Evolutionary conservation across 495 filamentous ascomycete species (phyloP).

Genomic region (Cercophora sp.): DNA sequence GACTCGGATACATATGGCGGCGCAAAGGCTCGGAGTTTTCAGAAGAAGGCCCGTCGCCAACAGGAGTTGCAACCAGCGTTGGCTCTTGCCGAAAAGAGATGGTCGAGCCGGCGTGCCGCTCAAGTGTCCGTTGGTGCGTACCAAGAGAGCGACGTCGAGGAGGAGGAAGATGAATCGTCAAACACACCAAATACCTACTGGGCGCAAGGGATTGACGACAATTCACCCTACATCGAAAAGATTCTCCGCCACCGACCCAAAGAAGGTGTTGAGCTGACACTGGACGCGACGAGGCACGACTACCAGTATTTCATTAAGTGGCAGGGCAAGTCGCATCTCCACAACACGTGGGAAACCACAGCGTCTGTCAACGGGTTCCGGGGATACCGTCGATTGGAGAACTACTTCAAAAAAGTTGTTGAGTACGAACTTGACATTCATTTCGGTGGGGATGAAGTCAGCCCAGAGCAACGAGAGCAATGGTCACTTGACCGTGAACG

Average conservation of each 20-base stretch:
- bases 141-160: conserved; percentile 70
- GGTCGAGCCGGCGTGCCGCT: conserved; percentile 82
- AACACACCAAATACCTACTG: conserved; percentile 57
- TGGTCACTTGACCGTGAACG: conserved; percentile 86
- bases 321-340: conserved; percentile 90
- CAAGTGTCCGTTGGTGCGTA: conserved; percentile 85
- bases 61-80: conserved; percentile 55
- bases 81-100: conserved; percentile 71
- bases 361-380: conserved; percentile 57
- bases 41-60: conserved; percentile 69
- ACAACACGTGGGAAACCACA: conserved; percentile 88
- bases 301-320: conserved; percentile 97
- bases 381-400: conserved; percentile 83
- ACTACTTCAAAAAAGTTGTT: conserved; percentile 83
- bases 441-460: conserved; percentile 62
- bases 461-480: conserved; percentile 84
- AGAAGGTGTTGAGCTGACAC: conserved; percentile 57
- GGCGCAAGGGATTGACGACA: conserved; percentile 60
- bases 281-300: conserved; percentile 65
- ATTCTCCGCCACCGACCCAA: conserved; percentile 81
- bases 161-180: conserved; percentile 62
- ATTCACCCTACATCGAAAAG: conserved; percentile 77
- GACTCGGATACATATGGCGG: conserved; percentile 73
- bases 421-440: conserved; percentile 67
- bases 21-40: conserved; percentile 58